These are phyloP conservation scores for Escovopsis weberi DNA, from an alignment of 2,329 filamentous ascomycete species.

Conservation along the genomic window DNA sequence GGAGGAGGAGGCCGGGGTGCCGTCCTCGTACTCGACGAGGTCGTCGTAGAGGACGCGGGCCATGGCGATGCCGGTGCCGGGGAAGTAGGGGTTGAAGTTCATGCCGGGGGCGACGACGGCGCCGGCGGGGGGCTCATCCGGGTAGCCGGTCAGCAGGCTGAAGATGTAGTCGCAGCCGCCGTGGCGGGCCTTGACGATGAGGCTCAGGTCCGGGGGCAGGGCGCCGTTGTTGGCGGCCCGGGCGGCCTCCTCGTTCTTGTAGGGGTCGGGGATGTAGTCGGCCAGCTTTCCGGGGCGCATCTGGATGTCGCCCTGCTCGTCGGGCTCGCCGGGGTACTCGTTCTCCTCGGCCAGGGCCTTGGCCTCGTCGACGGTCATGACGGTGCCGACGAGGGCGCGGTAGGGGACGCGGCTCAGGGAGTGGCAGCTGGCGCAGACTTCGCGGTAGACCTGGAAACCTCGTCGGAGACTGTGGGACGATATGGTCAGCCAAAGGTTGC, in stretches of 20 bases:
- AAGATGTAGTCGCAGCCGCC: conserved; percentile 99
- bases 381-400: conserved; percentile 74
- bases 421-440: conserved; percentile 97
- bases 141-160: conserved; percentile 90
- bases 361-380: conserved; percentile 95
- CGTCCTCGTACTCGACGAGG: conserved; percentile 95
- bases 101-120: conserved; percentile 73
- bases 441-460: conserved; percentile 98
- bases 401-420: conserved; percentile 90
- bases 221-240: conserved; percentile 98
- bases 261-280: conserved; percentile 86
- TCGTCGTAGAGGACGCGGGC: conserved; percentile 96
- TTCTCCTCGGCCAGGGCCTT: conserved; percentile 95
- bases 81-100: conserved; percentile 99
- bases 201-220: conserved; percentile 87
- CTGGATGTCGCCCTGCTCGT: conserved; percentile 95
- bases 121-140: conserved; percentile 87
- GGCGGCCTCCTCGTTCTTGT: conserved; percentile 98
- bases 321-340: conserved; percentile 96
- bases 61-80: conserved; percentile 97
- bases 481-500: background rate
- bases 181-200: conserved; percentile 96
- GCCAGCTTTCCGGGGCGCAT: conserved; percentile 98
- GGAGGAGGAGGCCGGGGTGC: conserved; percentile 81
- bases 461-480: conserved; percentile 60